Percentiles rank a stretch among this genome's conserved stretches.
phyloP scores from a whole-genome alignment of 164 flowering plant species.

The Kalanchoe fedtschenkoi region DNA sequence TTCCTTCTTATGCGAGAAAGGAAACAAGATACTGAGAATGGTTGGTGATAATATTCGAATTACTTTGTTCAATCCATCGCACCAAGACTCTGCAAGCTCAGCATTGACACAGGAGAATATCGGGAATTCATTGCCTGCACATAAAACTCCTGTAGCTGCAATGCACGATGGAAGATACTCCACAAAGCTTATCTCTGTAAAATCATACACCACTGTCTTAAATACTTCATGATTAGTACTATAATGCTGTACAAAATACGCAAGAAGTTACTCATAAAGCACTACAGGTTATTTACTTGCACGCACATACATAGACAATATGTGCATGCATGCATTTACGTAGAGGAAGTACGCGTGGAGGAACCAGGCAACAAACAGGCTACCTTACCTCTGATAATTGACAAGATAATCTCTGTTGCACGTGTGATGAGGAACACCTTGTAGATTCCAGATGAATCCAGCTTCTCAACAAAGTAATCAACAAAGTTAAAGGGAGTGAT shows the following conservation, averaged over 20 bases:
- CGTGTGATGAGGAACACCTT: conserved; percentile 41
- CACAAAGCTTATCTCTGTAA: conserved; percentile 57
- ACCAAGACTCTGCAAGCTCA: conserved; percentile 59
- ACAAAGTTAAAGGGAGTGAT: conserved; percentile 81
- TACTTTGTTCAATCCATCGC: conserved; percentile 74
- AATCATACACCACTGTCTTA: neutral
- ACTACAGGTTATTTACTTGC: neutral
- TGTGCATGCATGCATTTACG: conserved; percentile 3
- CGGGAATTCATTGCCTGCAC: conserved; percentile 61
- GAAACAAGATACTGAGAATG: neutral
- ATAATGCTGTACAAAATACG: neutral
- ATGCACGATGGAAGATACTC: conserved; percentile 74
- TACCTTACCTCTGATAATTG: conserved; percentile 52
- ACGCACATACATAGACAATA: neutral
- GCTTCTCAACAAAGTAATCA: conserved; percentile 56
- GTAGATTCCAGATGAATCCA: conserved; percentile 47
- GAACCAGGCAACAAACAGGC: neutral
- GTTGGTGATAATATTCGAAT: conserved; percentile 12
- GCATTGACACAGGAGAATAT: conserved; percentile 40
- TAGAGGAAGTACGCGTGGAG: neutral
- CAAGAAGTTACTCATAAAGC: neutral
- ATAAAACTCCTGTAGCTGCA: conserved; percentile 73
- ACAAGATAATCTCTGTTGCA: conserved; percentile 61
- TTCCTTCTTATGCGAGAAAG: neutral
- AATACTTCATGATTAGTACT: neutral